Evolutionary conservation across 768 basidiomycete genomes (phyloP).

Genomic region (Ramaria rubella): DNA sequence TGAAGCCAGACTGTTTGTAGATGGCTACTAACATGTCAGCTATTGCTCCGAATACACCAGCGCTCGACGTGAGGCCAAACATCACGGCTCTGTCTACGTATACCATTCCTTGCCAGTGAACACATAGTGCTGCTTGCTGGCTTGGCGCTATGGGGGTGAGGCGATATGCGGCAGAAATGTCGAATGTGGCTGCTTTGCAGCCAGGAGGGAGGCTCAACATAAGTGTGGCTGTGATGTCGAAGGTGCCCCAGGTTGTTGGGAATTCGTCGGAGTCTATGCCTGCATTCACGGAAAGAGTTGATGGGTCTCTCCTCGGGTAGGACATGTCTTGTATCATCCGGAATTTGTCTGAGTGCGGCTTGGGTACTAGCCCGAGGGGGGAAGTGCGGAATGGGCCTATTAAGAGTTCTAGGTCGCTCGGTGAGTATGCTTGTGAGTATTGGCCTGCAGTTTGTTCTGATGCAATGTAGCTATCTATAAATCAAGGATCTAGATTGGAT

Average conservation of each 20-base stretch:
- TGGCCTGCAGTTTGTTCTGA: conserved; percentile 25
- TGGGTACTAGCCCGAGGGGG: conserved; percentile 36
- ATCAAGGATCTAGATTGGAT: no score
- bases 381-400: conserved; percentile 38
- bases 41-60: conserved; percentile 30
- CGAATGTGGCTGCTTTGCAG: conserved; percentile 31
- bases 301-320: conserved; percentile 22
- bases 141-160: conserved; percentile 25
- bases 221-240: conserved; percentile 19
- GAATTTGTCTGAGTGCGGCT: conserved; percentile 22
- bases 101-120: no score
- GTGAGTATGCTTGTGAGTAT: conserved; percentile 27
- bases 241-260: conserved; percentile 33
- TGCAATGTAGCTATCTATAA: conserved; percentile 29
- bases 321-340: conserved; percentile 31
- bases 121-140: conserved; percentile 28
- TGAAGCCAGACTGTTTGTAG: conserved; percentile 16
- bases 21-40: conserved; percentile 31
- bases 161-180: conserved; percentile 34
- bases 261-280: conserved; percentile 26
- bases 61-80: conserved; percentile 29
- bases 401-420: conserved; percentile 17
- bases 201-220: conserved; percentile 29
- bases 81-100: no score
- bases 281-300: conserved; percentile 25